Conservation (phyloP, 257 asterid species). For the Phtheirospermum japonicum region DNA sequence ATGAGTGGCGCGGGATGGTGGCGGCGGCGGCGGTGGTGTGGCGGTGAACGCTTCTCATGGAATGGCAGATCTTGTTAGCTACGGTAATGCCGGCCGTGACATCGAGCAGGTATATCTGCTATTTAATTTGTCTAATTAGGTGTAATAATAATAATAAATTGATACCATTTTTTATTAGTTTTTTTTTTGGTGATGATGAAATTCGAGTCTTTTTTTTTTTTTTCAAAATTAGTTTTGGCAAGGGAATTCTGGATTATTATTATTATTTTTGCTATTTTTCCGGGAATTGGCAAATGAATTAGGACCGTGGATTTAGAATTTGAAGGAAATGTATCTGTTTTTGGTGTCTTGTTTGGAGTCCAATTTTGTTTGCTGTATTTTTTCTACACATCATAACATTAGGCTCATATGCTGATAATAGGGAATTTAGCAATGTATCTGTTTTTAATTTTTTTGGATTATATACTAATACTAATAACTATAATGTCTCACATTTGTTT, state of each 20-base stretch:
- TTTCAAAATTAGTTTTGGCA: background rate
- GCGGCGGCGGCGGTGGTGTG: conserved; percentile 78
- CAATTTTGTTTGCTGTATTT: too few species aligned
- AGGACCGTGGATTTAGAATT: conserved; percentile 17
- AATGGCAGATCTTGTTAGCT: conserved; percentile 98
- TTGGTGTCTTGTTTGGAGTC: background rate
- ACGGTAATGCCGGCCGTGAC: conserved; percentile 79
- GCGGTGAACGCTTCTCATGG: conserved; percentile 75
- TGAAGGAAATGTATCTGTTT: conserved; percentile 21
- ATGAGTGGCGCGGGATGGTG: conserved; percentile 77
- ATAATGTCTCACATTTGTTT: too few species aligned
- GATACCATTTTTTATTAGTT: background rate
- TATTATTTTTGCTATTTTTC: background rate
- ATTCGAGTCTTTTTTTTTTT: too few species aligned
- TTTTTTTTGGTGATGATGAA: background rate
- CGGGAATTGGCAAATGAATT: conserved; percentile 10
- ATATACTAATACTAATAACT: too few species aligned
- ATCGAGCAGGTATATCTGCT: conserved; percentile 63
- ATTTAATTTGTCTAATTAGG: conserved; percentile 21
- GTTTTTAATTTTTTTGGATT: too few species aligned
- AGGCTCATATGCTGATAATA: too few species aligned
- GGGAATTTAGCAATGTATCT: too few species aligned
- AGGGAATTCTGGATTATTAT: too few species aligned
- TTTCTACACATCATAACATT: too few species aligned
- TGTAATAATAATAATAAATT: background rate